phyloP scores from a whole-genome alignment of 495 filamentous ascomycete species.

The Rostrohypoxylon terebratum region DNA sequence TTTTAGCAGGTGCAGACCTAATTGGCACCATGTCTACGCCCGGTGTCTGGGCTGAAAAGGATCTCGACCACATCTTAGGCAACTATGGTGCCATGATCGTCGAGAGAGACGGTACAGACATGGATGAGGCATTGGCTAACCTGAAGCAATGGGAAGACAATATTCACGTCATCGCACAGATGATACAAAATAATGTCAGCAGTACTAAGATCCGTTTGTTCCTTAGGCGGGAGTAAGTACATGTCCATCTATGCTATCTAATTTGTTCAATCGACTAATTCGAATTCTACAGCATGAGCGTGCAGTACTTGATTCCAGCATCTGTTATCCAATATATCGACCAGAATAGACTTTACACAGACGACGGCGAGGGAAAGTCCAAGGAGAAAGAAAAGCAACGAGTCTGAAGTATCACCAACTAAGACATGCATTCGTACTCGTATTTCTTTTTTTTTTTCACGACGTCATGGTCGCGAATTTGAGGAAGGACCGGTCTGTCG shows the following conservation, averaged over 20 bases:
- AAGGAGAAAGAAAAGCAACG: constrained; percentile 53
- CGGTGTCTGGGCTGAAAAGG: constrained; percentile 81
- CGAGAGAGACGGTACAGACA: constrained; percentile 89
- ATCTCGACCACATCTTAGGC: constrained; percentile 89
- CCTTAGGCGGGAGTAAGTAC: constrained; percentile 82
- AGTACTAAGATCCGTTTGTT: constrained; percentile 91
- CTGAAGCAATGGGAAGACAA: constrained; percentile 76
- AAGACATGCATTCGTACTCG: constrained; percentile 6
- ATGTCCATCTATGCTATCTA: constrained; percentile 52
- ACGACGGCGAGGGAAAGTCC: constrained; percentile 60
- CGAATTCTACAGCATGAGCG: constrained; percentile 29
- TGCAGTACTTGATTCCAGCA: constrained; percentile 68
- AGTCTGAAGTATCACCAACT: constrained; percentile 5
- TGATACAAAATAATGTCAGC: constrained; percentile 90
- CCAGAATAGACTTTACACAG: constrained; percentile 76
- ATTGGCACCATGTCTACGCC: constrained; percentile 74
- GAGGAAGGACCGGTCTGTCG: constrained; percentile 13
- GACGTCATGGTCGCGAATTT: constrained; percentile 21
- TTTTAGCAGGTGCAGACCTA: constrained; percentile 85
- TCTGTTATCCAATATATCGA: constrained; percentile 84
- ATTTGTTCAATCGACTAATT: constrained; percentile 46
- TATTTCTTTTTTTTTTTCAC: too few relatives aligned
- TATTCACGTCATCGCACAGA: constrained; percentile 87
- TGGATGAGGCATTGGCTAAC: constrained; percentile 81
- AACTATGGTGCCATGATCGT: constrained; percentile 89